Conservation (phyloP, 1,284 basidiomycete genomes). For the Sporisorium reilianum region DNA sequence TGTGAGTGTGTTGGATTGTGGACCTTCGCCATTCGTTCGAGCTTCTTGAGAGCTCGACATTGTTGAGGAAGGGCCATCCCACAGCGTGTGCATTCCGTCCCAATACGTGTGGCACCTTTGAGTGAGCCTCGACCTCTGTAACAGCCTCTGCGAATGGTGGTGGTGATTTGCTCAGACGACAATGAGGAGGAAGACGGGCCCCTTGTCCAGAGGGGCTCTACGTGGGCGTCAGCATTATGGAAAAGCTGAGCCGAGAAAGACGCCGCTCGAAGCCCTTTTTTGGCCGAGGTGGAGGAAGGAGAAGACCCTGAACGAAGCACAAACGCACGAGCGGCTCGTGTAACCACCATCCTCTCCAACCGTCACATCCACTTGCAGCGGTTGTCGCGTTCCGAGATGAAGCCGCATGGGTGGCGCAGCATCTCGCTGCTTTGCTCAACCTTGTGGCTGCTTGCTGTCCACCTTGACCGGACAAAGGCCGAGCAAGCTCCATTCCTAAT, state of each 20-base stretch:
- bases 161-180: neutral
- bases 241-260: constrained; percentile 1
- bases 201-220: neutral
- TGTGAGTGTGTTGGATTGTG: neutral
- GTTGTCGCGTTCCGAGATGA: neutral
- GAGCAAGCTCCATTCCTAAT: constrained; percentile 21
- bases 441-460: neutral
- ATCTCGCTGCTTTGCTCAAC: neutral
- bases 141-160: neutral
- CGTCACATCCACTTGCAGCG: neutral
- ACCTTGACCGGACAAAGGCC: neutral
- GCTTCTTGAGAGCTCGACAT: constrained; percentile 2
- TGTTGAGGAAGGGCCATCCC: neutral
- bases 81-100: neutral
- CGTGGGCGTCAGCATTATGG: neutral
- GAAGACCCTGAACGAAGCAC: constrained; percentile 3
- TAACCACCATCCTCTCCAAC: neutral
- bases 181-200: neutral
- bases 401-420: neutral
- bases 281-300: neutral
- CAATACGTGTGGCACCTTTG: neutral
- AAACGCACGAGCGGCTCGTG: neutral
- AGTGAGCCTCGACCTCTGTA: neutral
- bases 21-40: neutral
- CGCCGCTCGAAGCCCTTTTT: neutral